phyloP scores from a whole-genome alignment of 2,329 filamentous ascomycete genomes.

The Penicillium sp. region DNA sequence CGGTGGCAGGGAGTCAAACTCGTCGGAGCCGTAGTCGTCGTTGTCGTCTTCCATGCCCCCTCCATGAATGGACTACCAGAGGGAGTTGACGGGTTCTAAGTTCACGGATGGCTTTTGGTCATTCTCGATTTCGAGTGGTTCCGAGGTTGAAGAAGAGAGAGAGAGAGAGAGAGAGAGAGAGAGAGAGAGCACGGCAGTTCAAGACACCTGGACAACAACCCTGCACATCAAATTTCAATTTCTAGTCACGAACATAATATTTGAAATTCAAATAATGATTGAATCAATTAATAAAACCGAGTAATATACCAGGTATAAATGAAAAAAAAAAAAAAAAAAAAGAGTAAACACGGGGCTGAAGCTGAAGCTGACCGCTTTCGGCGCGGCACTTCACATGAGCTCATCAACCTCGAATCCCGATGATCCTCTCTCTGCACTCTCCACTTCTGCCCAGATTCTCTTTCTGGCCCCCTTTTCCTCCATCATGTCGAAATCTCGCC shows the following conservation, averaged over 20 bases:
- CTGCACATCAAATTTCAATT: constrained; percentile 1
- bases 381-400: constrained; percentile 33
- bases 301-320: not conserved
- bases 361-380: constrained; percentile 27
- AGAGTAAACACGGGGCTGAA: constrained; percentile 2
- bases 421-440: constrained; percentile 17
- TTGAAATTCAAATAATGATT: not conserved
- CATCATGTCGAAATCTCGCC: constrained; percentile 54
- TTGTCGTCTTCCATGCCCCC: constrained; percentile 48
- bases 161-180: not conserved
- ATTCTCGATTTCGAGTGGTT: not conserved
- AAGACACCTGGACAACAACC: not conserved
- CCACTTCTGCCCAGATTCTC: constrained; percentile 13
- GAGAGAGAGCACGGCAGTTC: not conserved
- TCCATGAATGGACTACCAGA: constrained; percentile 33
- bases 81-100: not conserved
- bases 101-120: not conserved
- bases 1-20: constrained; percentile 46
- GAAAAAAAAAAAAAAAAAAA: not conserved
- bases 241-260: not conserved
- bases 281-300: not conserved
- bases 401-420: constrained; percentile 21
- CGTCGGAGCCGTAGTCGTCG: constrained; percentile 50
- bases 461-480: constrained; percentile 14
- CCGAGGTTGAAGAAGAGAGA: not conserved